These are phyloP conservation scores for Teratosphaeria viscida DNA, from an alignment of 2,329 filamentous ascomycete species.

Conservation along the genomic window DNA sequence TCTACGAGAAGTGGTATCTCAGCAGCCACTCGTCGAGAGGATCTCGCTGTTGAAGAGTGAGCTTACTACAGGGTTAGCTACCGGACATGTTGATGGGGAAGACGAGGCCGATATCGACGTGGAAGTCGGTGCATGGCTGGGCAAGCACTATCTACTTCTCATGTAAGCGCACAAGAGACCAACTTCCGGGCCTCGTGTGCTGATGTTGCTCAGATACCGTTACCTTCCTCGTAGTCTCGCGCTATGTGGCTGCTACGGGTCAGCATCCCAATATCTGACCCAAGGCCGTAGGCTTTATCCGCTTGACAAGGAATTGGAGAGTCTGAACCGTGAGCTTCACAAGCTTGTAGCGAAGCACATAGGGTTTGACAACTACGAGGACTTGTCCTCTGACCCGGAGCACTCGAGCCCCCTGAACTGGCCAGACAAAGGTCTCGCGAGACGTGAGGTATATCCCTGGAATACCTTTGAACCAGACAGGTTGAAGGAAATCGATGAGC, in stretches of 20 bases:
- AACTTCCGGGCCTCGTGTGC: neutral
- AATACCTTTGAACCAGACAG: slow-evolving; percentile 51
- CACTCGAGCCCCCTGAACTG: slow-evolving; percentile 32
- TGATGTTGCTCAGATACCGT: slow-evolving; percentile 11
- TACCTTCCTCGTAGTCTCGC: slow-evolving; percentile 43
- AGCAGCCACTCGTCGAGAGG: slow-evolving; percentile 29
- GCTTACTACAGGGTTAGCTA: slow-evolving; percentile 16
- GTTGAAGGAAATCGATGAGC: slow-evolving; percentile 37
- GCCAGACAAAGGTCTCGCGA: slow-evolving; percentile 60
- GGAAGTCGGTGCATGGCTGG: slow-evolving; percentile 39
- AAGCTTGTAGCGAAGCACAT: neutral
- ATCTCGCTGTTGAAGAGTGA: slow-evolving; percentile 19
- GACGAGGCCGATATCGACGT: slow-evolving; percentile 16
- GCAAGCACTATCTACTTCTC: slow-evolving; percentile 15
- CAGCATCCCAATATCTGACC: slow-evolving; percentile 54
- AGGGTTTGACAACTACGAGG: neutral
- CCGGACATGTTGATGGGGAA: slow-evolving; percentile 8
- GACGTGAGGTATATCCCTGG: slow-evolving; percentile 55
- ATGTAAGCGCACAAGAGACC: slow-evolving; percentile 7
- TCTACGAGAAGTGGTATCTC: slow-evolving; percentile 10
- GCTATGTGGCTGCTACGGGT: slow-evolving; percentile 52
- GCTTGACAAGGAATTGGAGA: slow-evolving; percentile 45
- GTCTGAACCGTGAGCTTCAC: slow-evolving; percentile 30
- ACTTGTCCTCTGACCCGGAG: neutral
- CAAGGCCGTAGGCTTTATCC: slow-evolving; percentile 49